phyloP scores from a whole-genome alignment of 768 basidiomycete species.

The Dentipellis fragilis region DNA sequence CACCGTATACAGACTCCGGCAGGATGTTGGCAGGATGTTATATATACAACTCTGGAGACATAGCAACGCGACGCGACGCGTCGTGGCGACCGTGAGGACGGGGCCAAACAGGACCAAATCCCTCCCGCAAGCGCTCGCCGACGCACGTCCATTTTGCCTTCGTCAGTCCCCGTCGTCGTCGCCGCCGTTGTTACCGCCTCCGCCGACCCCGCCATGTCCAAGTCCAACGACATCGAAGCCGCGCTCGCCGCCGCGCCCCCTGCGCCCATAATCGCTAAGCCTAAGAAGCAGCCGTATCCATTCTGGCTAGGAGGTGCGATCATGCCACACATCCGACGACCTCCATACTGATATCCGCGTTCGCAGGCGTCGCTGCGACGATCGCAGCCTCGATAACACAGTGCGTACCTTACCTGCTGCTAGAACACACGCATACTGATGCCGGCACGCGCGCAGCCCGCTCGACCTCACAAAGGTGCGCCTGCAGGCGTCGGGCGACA shows the following conservation, averaged over 20 bases:
- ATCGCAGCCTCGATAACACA: conserved; percentile 87
- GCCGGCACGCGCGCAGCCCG: conserved; percentile 36
- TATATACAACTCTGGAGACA: too few species aligned
- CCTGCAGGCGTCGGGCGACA: conserved; percentile 86
- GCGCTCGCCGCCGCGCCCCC: conserved; percentile 5
- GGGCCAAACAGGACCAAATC: too few species aligned
- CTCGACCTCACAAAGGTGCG: conserved; percentile 88
- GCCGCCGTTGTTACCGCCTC: neutral
- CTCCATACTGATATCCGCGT: conserved; percentile 3
- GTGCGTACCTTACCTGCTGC: conserved; percentile 28
- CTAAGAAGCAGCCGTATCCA: conserved; percentile 66
- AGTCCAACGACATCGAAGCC: neutral
- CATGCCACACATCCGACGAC: neutral
- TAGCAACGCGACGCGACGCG: too few species aligned
- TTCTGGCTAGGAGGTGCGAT: conserved; percentile 74
- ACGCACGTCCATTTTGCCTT: too few species aligned
- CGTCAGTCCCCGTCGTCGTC: too few species aligned
- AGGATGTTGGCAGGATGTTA: too few species aligned
- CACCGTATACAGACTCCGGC: too few species aligned
- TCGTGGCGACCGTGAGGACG: too few species aligned
- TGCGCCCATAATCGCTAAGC: conserved; percentile 3
- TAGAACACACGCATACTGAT: neutral
- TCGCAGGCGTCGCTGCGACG: conserved; percentile 62
- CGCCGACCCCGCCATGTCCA: neutral
- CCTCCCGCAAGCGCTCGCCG: too few species aligned